Percentiles rank a stretch among this genome's conserved stretches.
These are phyloP conservation scores for Saccharomycopsis selenospora DNA, from an alignment of 805 yeast genomes.

Conservation along the genomic window DNA sequence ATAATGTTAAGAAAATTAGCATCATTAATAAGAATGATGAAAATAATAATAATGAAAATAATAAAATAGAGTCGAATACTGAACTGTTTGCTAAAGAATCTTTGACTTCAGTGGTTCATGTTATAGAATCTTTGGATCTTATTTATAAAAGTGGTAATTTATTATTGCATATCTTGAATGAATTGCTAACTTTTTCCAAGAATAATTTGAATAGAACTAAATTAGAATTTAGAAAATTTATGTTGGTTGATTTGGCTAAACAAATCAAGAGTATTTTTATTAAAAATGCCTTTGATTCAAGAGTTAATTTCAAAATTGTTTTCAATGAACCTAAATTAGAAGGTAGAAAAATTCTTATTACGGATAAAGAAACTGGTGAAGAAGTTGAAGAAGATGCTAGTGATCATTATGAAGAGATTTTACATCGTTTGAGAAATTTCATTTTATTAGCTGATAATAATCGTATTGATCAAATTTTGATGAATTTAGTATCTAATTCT, in stretches of 20 bases:
- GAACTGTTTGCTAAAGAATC: constrained; percentile 1
- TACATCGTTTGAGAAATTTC: constrained; percentile 44
- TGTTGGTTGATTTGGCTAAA: constrained; percentile 69
- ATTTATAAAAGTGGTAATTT: constrained; percentile 90
- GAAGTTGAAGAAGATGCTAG: not conserved
- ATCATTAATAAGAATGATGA: not conserved
- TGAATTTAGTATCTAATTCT: constrained; percentile 87
- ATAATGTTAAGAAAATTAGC: not conserved
- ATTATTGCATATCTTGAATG: constrained; percentile 81
- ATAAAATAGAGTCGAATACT: not conserved
- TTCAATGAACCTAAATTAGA: constrained; percentile 29
- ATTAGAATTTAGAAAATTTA: constrained; percentile 76
- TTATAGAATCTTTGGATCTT: constrained; percentile 36
- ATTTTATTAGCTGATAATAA: constrained; percentile 82
- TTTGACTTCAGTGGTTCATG: constrained; percentile 1
- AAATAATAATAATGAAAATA: not conserved
- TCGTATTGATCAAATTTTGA: constrained; percentile 82
- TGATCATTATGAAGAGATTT: not conserved
- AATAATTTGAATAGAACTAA: constrained; percentile 80
- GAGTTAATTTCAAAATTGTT: constrained; percentile 57
- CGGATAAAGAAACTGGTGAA: not conserved
- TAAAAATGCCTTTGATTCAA: constrained; percentile 69
- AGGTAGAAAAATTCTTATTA: not conserved
- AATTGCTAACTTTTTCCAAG: constrained; percentile 83
- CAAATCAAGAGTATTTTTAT: constrained; percentile 83